Base-by-base conservation (phyloP, 2,329 filamentous ascomycete genomes). In the Fusarium concolor region DNA sequence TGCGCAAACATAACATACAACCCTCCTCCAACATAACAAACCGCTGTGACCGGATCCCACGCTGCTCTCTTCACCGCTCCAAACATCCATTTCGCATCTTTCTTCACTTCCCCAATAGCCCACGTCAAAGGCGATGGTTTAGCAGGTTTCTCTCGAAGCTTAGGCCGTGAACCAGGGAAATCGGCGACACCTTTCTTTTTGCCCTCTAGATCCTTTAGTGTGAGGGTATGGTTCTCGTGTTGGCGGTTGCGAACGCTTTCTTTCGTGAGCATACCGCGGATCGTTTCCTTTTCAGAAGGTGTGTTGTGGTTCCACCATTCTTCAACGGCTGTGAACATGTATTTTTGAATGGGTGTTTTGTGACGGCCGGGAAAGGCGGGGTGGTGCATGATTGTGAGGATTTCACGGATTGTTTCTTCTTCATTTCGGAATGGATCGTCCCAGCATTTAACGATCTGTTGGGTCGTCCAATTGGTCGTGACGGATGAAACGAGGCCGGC, bases 261-360 rank as follows among this genome's bases (percentile, higher is more conserved):
- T 11, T 62, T 75, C 6, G 68, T 72, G 12, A 76, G 57, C 56
- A 71, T 75, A 20, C 67, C 53, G 2, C 74, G 68, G 6, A 76
- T 41, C 9, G 47, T 66, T 10, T 45, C 39, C 35, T 70, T 68
- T 51, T 76, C 74, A 2, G 71, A 47, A 0, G 54, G 42, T 0
- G 68, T 66, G 28, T 74, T 67, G 46, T 87, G 85, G 42, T 91
- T 85, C 2, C 87, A 89, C 94, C 94, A 97, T 54, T 86, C 84
- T 65, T 91, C 85, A 2, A 97, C 92, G 1, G 90, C 90, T 31
- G 89, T 85, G 78, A 92, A 97, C 94, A 97, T 97, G 55, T 88
- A 89, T 50, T 87, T 85, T 69, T 97, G 94, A 29, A 94, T 88
- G 75, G 95, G 90, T 56, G 90, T 84, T 63, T 85, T 84, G 61